Base-by-base conservation (phyloP, 2,329 filamentous ascomycete species). In the Salinomyces thailandicus region DNA sequence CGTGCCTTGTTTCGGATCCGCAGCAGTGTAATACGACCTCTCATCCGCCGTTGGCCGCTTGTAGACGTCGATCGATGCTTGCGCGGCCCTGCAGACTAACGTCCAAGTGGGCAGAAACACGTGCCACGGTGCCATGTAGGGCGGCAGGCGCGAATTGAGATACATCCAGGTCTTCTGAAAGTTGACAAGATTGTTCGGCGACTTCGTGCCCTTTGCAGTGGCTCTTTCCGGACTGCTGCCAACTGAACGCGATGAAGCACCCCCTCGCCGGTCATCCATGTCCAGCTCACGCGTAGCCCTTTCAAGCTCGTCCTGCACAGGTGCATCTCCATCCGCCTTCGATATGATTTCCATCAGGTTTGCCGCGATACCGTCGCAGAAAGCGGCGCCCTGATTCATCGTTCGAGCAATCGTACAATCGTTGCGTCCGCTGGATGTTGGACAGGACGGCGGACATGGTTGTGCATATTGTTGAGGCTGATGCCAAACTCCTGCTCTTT, bases 21-120 rank as follows among this genome's bases (percentile, higher is more conserved):
- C 75, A 22, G 77, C 69, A 22, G 91, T 70, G 47, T 83, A 81
- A 2, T 78, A 70, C 48, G 83, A 75, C 9, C 69, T 68, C 57
- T 86, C 81, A 15, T 68, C 64, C 1, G 72, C 72, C 0, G 63
- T 62, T 0, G 83, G 77, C 22, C 71, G 70, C 28, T 73, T 69
- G 57, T 93, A 93, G 2, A 83, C 85, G 22, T 73, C 69, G 43
- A 81, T 73, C 0, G 85, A 83, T 55, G 85, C 87, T 42, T 79
- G 75, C 0, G 85, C 83, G 2, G 85, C 85, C 7, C 89, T 69
- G 50, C 79, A 85, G 29, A 93, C 65, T 4, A 93, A 69, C 1
- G 79, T 82, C 59, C 80, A 93, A 0, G 81, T 85, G 0, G 80
- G 68, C 28, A 85, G 73, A 52, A 85, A 81, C 29, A 89, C 62